phyloP scores from a whole-genome alignment of 441 rosid species.

The Brassica hybrid region DNA sequence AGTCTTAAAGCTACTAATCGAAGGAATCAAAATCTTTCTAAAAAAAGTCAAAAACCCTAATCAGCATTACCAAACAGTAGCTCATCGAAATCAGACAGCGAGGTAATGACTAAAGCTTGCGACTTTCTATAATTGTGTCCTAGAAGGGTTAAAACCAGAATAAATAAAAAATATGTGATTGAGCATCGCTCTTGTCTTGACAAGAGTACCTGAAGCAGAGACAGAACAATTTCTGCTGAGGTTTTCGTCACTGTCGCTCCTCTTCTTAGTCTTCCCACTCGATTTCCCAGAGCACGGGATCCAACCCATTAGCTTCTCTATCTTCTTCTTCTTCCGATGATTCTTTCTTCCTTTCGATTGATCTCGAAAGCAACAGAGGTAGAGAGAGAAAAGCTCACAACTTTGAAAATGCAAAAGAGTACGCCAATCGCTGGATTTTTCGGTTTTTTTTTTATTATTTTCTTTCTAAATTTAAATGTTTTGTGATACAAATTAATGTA shows the following conservation, averaged over 20 bases:
- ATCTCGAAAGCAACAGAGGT: conserved; percentile 32
- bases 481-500: conserved; percentile 25
- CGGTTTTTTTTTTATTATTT: background rate
- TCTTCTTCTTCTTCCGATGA: conserved; percentile 17
- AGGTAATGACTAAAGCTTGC: conserved; percentile 1
- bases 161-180: background rate
- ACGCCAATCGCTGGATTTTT: conserved; percentile 41
- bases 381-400: conserved; percentile 21
- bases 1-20: conserved; percentile 22
- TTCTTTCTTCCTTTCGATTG: conserved; percentile 27
- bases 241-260: conserved; percentile 52
- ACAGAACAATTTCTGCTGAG: conserved; percentile 47
- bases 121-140: background rate
- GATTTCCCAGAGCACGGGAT: conserved; percentile 81
- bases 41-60: conserved; percentile 39
- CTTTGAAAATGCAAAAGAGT: conserved; percentile 37
- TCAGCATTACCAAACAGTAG: conserved; percentile 18
- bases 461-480: conserved; percentile 7
- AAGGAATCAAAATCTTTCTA: background rate
- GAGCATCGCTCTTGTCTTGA: background rate
- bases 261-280: conserved; percentile 42
- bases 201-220: conserved; percentile 54
- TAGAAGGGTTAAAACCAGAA: too few species aligned
- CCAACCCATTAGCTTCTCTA: conserved; percentile 69
- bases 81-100: conserved; percentile 10